Conservation (phyloP, 176 grass and related monocot genomes). For the Cenchrus americanus region DNA sequence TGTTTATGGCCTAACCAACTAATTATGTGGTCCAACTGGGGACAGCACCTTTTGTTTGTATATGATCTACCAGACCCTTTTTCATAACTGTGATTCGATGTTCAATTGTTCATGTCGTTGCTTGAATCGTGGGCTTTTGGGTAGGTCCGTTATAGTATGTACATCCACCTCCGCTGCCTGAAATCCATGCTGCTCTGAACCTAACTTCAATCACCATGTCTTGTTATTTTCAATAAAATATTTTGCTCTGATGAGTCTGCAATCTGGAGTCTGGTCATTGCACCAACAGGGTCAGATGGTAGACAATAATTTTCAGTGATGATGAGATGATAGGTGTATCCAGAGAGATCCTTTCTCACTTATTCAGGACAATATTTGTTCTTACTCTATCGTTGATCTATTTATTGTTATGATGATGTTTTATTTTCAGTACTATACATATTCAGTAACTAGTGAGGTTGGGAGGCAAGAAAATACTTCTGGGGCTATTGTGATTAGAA, state of each 20-base stretch:
- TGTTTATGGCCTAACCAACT: constrained; percentile 6
- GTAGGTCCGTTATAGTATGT: constrained; percentile 14
- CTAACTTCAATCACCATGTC: constrained; percentile 4
- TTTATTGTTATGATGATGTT: background rate
- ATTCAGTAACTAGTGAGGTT: constrained; percentile 7
- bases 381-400: background rate
- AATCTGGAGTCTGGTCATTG: constrained; percentile 27
- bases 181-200: constrained; percentile 9
- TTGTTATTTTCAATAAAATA: constrained; percentile 7
- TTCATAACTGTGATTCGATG: constrained; percentile 7
- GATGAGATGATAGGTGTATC: constrained; percentile 25
- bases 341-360: background rate
- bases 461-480: constrained; percentile 20
- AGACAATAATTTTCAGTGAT: background rate
- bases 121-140: constrained; percentile 34
- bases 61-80: background rate
- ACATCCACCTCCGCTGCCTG: background rate
- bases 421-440: constrained; percentile 19
- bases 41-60: background rate
- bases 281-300: constrained; percentile 14
- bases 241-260: background rate
- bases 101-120: background rate
- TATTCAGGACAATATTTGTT: constrained; percentile 17
- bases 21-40: background rate
- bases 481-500: constrained; percentile 26